Evolutionary conservation across 805 yeast genomes (phyloP).

Genomic region (Metschnikowia noctiluminum): DNA sequence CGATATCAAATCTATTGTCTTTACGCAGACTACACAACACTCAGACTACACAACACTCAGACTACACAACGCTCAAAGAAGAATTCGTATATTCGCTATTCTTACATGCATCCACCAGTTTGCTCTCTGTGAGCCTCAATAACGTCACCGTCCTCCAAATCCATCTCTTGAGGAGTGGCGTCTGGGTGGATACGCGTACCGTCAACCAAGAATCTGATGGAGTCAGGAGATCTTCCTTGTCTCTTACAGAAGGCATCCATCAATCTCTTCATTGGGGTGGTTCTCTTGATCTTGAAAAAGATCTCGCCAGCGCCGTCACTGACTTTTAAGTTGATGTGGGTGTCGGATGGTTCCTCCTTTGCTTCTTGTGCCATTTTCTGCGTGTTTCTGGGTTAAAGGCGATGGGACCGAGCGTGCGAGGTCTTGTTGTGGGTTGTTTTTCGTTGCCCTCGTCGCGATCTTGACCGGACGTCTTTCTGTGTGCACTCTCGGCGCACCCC

Average conservation of each 20-base stretch:
- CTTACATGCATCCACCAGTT: conserved; percentile 53
- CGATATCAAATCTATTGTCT: too few relatives aligned
- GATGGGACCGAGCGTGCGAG: background rate
- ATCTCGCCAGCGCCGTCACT: conserved; percentile 93
- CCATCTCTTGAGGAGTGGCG: conserved; percentile 90
- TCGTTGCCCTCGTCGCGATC: conserved; percentile 4
- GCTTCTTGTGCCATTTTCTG: conserved; percentile 18
- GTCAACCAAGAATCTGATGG: conserved; percentile 86
- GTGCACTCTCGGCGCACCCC: background rate
- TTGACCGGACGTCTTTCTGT: background rate
- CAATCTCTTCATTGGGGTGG: conserved; percentile 88
- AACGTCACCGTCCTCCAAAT: conserved; percentile 92
- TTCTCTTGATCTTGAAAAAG: conserved; percentile 88
- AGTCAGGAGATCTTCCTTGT: conserved; percentile 83
- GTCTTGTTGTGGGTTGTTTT: background rate
- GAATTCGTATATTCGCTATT: conserved; percentile 4
- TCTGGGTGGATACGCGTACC: conserved; percentile 87
- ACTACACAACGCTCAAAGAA: background rate
- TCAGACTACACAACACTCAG: background rate
- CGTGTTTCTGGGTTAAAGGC: background rate
- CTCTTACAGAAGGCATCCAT: conserved; percentile 98
- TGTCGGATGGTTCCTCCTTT: conserved; percentile 28
- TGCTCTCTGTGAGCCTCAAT: conserved; percentile 98
- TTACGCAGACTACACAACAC: too few relatives aligned
- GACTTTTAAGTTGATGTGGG: conserved; percentile 90